A percentile compares a stretch with the other conserved stretches of the same genome.
Evolutionary conservation across 352 stramenopile genomes (phyloP).

Genomic region (Globisporangium lucens): DNA sequence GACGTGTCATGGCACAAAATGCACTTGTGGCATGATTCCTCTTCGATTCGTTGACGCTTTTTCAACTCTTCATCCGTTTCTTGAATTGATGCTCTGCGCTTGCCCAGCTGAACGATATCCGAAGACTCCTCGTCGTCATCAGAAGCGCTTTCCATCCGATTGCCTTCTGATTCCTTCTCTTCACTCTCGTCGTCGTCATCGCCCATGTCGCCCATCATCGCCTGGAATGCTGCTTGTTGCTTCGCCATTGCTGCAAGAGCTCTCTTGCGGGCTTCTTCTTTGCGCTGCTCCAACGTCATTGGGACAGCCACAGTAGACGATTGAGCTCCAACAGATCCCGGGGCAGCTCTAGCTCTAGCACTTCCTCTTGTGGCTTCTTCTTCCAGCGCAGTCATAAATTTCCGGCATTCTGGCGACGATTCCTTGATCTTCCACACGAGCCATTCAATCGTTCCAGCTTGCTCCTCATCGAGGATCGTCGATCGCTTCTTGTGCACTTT

Average conservation of each 20-base stretch:
- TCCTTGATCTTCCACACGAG: constrained; percentile 57
- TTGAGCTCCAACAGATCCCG: constrained; percentile 1
- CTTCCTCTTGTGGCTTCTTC: constrained; percentile 31
- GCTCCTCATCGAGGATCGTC: constrained; percentile 65
- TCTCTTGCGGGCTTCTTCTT: constrained; percentile 73
- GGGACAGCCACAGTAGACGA: constrained; percentile 14
- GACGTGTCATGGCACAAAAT: constrained; percentile 85
- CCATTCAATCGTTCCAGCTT: constrained; percentile 73
- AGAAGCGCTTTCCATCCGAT: constrained; percentile 15
- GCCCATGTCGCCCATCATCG: constrained; percentile 66
- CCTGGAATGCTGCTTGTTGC: constrained; percentile 80
- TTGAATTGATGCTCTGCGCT: constrained; percentile 44
- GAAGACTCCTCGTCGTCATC: constrained; percentile 9
- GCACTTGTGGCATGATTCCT: constrained; percentile 57
- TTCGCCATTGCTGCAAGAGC: constrained; percentile 78
- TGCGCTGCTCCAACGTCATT: constrained; percentile 69
- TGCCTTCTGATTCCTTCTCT: constrained; percentile 22
- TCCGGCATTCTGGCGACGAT: constrained; percentile 41
- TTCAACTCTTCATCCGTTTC: constrained; percentile 26
- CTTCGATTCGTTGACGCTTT: constrained; percentile 50
- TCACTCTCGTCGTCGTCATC: constrained; percentile 31
- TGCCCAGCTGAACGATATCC: constrained; percentile 28
- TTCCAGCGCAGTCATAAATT: constrained; percentile 32
- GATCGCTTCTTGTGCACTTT: constrained; percentile 42
- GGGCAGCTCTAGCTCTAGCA: constrained; percentile 10